Evolutionary conservation across 352 stramenopile species (phyloP), one percentile per base, ranked within the genome.

Genomic region (Pythium phragmitis): DNA sequence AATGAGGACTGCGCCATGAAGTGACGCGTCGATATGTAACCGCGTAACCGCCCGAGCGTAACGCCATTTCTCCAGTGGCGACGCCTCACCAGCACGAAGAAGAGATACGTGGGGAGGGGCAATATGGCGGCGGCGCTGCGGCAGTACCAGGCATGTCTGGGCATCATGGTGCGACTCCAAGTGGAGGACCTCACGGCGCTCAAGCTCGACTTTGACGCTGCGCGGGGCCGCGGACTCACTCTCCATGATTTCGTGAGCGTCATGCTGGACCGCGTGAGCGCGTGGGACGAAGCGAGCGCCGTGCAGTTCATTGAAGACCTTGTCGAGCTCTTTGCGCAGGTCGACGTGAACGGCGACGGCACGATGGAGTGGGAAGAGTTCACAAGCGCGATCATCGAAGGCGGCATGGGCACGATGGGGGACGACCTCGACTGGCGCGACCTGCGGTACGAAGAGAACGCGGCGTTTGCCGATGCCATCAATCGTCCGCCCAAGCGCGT

Each of bases 301-400:
- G 68, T 91, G 16, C 55, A 62, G 14, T 87, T 93, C 42, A 82
- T 93, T 37, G 62, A 89, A 39, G 82, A 93, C 53, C 72, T 93
- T n/a, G 57, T 89, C 7, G 85, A 93, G 64, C 70, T 93, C 1
- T 93, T 91, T 36, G 76, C 75, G 7, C 80, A 91, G 48, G 80
- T 93, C 28, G 85, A 90, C 48, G 82, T 91, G 56, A 91, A 91
- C 30, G 81, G 82, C 12, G 82, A 91, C 62, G 85, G 85, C 23
- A 77, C 76, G 11, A 93, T 91, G 85, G 79, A 87, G 52, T 93
- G 85, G 85, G 85, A 93, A 30, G 85, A 93, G 63, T 93, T 93
- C 51, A 93, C 85, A 34, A 88, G 76, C 28, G 82, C 82, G 8
- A 88, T 93, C 54, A 91, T 93, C 54, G 85, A 93, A 60, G 81